These are phyloP conservation scores for Sanghuangporus baumii DNA, from an alignment of 1,284 basidiomycete genomes.

Conservation along the genomic window DNA sequence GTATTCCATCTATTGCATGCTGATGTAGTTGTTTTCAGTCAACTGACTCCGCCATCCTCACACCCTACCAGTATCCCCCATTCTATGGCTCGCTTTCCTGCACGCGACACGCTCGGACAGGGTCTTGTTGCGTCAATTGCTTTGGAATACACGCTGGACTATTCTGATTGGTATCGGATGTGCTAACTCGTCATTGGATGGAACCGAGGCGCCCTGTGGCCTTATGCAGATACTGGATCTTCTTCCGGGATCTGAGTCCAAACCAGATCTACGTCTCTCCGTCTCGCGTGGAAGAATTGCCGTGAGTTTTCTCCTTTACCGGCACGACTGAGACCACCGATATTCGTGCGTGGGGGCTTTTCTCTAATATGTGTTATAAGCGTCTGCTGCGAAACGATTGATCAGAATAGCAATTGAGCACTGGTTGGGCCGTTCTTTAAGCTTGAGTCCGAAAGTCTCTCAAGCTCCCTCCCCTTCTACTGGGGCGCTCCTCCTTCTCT, in stretches of 20 bases:
- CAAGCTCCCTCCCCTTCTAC: constrained; percentile 12
- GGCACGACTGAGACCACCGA: constrained; percentile 7
- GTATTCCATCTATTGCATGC: neutral
- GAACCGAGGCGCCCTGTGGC: neutral
- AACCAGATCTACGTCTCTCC: constrained; percentile 13
- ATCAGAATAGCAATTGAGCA: constrained; percentile 10
- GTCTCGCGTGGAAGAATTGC: constrained; percentile 7
- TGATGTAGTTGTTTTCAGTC: neutral
- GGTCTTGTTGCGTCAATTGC: neutral
- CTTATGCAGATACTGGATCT: neutral
- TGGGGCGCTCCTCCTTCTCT: constrained; percentile 1
- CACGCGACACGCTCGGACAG: neutral
- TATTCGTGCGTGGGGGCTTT: constrained; percentile 1
- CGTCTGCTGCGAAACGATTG: constrained; percentile 8
- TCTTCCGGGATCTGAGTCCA: neutral
- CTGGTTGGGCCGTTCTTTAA: constrained; percentile 15
- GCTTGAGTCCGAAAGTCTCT: constrained; percentile 10
- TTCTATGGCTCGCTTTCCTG: neutral
- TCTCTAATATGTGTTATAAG: neutral
- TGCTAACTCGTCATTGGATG: neutral
- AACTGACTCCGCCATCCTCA: neutral
- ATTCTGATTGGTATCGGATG: neutral
- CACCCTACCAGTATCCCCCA: neutral
- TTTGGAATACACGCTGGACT: neutral
- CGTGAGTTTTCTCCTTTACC: constrained; percentile 8